Conservation (phyloP, 2,329 filamentous ascomycete genomes). For the Capronia coronata region DNA sequence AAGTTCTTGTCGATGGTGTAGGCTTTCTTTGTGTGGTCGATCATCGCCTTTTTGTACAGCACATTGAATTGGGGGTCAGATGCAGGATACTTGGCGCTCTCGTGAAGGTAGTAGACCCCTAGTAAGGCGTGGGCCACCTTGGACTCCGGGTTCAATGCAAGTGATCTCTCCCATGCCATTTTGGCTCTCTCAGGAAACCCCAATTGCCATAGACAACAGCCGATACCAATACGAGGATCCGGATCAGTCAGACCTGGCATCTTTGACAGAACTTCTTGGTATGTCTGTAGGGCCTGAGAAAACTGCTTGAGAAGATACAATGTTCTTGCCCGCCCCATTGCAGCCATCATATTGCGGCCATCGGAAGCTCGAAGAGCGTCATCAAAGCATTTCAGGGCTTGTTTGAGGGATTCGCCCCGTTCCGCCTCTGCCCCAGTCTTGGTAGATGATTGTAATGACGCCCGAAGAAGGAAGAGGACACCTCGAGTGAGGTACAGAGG, state of each 20-base stretch:
- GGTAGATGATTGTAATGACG: constrained; percentile 72
- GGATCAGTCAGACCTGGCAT: constrained; percentile 86
- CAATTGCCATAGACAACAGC: constrained; percentile 94
- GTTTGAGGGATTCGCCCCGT: constrained; percentile 68
- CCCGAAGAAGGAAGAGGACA: constrained; percentile 78
- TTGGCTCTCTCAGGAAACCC: constrained; percentile 91
- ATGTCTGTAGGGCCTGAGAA: constrained; percentile 71
- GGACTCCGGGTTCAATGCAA: constrained; percentile 66
- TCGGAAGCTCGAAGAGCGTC: constrained; percentile 81
- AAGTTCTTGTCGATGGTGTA: constrained; percentile 91
- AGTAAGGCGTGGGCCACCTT: constrained; percentile 87
- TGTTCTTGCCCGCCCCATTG: constrained; percentile 81
- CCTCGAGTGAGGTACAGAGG: constrained; percentile 87
- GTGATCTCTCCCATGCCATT: constrained; percentile 76
- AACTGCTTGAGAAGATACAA: constrained; percentile 82
- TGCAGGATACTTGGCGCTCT: constrained; percentile 73
- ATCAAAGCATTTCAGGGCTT: constrained; percentile 88
- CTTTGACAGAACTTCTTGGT: constrained; percentile 79
- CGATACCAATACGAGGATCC: constrained; percentile 91
- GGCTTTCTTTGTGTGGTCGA: constrained; percentile 83
- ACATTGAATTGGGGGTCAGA: constrained; percentile 77
- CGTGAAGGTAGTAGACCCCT: constrained; percentile 81
- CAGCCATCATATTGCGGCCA: constrained; percentile 82
- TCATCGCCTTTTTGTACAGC: constrained; percentile 90
- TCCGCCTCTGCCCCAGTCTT: constrained; percentile 61